phyloP scores from a whole-genome alignment of 140 eudicot genomes.

The Erigeron philadelphicus region DNA sequence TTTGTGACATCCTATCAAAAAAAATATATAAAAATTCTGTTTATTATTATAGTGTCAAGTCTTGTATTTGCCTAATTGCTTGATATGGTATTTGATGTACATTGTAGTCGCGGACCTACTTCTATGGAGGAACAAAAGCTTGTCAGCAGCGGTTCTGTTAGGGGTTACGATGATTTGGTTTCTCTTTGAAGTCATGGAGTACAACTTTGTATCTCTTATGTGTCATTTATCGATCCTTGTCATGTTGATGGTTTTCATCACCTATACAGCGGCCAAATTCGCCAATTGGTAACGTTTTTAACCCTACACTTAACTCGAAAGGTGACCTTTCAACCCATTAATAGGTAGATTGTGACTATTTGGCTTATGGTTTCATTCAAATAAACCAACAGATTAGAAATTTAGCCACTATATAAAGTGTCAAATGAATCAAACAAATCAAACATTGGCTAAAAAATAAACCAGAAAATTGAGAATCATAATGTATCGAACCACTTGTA shows the following conservation, averaged over 20 bases:
- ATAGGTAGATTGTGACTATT: too few relatives aligned
- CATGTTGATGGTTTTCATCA: conserved; percentile 55
- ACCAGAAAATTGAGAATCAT: not conserved
- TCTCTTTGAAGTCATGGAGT: conserved; percentile 66
- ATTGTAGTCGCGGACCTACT: conserved; percentile 66
- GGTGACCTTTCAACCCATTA: not conserved
- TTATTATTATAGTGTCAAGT: not conserved
- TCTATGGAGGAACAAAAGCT: conserved; percentile 71
- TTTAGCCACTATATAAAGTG: not conserved
- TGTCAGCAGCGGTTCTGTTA: conserved; percentile 53
- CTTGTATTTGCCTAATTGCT: not conserved
- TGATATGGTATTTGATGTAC: conserved; percentile 14
- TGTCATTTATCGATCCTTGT: conserved; percentile 50
- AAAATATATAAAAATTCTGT: not conserved
- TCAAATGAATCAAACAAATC: not conserved
- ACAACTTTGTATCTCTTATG: conserved; percentile 58
- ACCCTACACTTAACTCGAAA: not conserved
- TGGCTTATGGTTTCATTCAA: too few relatives aligned
- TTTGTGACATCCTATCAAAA: not conserved
- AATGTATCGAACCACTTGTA: not conserved
- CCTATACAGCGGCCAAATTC: conserved; percentile 50
- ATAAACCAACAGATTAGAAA: too few relatives aligned
- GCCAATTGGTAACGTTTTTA: conserved; percentile 45
- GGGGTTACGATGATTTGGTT: conserved; percentile 65
- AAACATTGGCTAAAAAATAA: not conserved